phyloP scores from a whole-genome alignment of 78 protist genomes.

The Cavenderia fasciculata region DNA sequence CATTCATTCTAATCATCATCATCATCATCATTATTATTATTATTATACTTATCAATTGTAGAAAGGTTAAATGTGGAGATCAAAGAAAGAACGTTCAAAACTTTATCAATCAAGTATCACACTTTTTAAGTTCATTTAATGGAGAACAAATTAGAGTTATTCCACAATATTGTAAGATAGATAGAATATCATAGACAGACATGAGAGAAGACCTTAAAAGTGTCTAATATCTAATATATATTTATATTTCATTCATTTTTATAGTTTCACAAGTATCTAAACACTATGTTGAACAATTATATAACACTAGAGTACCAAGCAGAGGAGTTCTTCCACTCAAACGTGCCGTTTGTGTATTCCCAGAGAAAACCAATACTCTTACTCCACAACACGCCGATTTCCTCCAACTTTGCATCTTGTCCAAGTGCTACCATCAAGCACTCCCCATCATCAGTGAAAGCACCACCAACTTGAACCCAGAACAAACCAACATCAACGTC shows the following conservation, averaged over 20 bases:
- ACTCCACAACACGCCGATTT: conserved; percentile 70
- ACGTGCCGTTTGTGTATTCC: neutral
- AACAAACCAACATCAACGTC: conserved; percentile 47
- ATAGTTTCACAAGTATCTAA: conserved; percentile 32
- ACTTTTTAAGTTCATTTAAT: neutral
- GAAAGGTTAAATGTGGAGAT: conserved; percentile 48
- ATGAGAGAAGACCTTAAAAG: neutral
- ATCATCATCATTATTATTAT: neutral
- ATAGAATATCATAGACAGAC: neutral
- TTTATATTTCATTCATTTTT: neutral
- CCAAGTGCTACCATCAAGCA: conserved; percentile 65
- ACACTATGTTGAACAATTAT: conserved; percentile 31
- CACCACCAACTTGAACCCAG: conserved; percentile 24
- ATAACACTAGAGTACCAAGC: neutral
- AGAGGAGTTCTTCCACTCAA: conserved; percentile 45
- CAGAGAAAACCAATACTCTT: conserved; percentile 17
- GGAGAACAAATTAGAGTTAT: conserved; percentile 30
- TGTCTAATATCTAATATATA: no score
- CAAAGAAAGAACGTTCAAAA: neutral
- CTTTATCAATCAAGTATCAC: conserved; percentile 1
- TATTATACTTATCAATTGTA: neutral
- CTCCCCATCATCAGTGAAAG: conserved; percentile 21
- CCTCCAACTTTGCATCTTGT: conserved; percentile 53
- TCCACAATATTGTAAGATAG: conserved; percentile 22
- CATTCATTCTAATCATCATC: conserved; percentile 1